Conservation (phyloP, 164 flowering plant species). For the Protea cynaroides region DNA sequence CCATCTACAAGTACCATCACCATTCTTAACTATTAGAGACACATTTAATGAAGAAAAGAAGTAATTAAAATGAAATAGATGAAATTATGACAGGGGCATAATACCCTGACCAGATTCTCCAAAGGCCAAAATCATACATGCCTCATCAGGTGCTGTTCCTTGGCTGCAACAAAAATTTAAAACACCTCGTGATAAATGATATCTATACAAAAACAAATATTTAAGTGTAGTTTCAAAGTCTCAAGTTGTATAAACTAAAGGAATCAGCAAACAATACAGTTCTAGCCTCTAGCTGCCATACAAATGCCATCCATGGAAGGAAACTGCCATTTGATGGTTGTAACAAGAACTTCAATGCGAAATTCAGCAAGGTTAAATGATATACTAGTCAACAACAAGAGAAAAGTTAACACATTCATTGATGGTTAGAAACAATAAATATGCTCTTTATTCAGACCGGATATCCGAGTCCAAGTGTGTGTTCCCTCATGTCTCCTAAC, state of each 20-base stretch:
- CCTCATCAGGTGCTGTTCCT: slow-evolving; percentile 85
- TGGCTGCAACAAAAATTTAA: slow-evolving; percentile 49
- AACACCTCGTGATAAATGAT: not conserved
- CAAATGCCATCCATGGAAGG: not conserved
- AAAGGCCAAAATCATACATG: slow-evolving; percentile 88
- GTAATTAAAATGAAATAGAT: not conserved
- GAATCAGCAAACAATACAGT: not conserved
- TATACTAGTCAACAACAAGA: not conserved
- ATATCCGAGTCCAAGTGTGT: not conserved
- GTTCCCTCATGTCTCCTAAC: not conserved
- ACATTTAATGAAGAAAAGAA: not conserved
- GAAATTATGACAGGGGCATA: not conserved
- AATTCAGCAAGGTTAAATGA: not conserved
- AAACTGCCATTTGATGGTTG: not conserved
- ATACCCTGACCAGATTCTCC: slow-evolving; percentile 59
- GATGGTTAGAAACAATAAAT: not conserved
- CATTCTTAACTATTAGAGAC: slow-evolving; percentile 1
- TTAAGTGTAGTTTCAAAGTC: not conserved
- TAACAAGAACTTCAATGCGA: not conserved
- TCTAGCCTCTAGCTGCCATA: not conserved
- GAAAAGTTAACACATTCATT: not conserved
- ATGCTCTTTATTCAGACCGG: not conserved
- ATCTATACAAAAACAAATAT: not conserved
- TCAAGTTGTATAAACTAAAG: not conserved
- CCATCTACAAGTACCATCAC: slow-evolving; percentile 49